phyloP scores from a whole-genome alignment of 768 basidiomycete species.

The Suillus luteus region DNA sequence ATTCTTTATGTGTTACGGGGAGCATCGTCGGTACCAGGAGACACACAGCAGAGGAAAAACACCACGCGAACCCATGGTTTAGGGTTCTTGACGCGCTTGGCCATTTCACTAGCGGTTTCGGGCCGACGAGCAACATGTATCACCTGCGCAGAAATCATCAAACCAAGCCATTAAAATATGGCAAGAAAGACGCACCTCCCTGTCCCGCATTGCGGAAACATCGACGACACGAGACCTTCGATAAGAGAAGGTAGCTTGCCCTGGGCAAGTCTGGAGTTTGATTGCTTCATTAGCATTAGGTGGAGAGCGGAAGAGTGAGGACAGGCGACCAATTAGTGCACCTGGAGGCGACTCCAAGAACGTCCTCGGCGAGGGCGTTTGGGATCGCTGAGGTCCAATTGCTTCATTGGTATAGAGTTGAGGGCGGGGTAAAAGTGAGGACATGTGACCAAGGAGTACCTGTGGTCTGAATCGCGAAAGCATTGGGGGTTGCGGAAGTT shows the following conservation, averaged over 20 bases:
- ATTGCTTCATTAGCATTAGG: background rate
- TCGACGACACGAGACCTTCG: no score
- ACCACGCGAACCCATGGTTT: no score
- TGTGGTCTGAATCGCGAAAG: background rate
- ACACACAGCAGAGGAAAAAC: no score
- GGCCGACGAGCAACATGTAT: no score
- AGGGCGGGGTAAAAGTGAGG: background rate
- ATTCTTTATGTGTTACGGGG: no score
- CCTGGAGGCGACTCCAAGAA: background rate
- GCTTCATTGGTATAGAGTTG: background rate
- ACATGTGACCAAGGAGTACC: background rate
- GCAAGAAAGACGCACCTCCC: no score
- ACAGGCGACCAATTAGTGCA: background rate
- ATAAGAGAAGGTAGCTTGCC: background rate
- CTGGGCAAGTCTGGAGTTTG: background rate
- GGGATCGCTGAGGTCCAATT: background rate
- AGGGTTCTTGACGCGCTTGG: no score
- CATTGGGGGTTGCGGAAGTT: background rate
- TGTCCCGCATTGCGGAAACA: no score
- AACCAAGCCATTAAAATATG: no score
- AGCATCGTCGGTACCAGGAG: no score
- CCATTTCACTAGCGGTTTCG: no score
- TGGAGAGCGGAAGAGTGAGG: background rate
- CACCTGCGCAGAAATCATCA: no score
- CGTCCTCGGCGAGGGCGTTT: background rate